Evolutionary conservation across 164 flowering plant species (phyloP).

Genomic region (Pachysandra terminalis): DNA sequence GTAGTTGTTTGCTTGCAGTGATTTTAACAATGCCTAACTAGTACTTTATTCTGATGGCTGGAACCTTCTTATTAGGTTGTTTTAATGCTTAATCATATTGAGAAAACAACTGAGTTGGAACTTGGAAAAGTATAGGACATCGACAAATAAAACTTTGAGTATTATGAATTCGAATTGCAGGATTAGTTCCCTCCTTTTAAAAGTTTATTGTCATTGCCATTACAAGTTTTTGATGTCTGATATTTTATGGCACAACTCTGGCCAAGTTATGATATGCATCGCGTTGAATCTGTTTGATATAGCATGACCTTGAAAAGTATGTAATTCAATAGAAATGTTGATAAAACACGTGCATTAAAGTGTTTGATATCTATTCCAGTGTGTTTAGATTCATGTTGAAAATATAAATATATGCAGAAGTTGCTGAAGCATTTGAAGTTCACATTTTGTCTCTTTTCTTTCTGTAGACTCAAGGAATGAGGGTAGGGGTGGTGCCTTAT

Average conservation of each 20-base stretch:
- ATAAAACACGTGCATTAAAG: not conserved
- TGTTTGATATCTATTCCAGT: not conserved
- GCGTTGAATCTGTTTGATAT: too few relatives aligned
- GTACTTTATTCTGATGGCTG: not conserved
- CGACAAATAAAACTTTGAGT: too few relatives aligned
- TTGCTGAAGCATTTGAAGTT: conserved; percentile 2
- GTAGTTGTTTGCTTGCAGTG: too few relatives aligned
- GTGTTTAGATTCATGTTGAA: not conserved
- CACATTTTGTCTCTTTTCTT: conserved; percentile 12
- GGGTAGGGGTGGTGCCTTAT: conserved; percentile 68
- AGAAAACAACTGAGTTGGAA: not conserved
- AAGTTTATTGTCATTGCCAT: too few relatives aligned
- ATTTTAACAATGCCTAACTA: too few relatives aligned
- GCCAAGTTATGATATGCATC: too few relatives aligned
- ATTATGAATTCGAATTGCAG: too few relatives aligned
- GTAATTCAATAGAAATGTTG: not conserved
- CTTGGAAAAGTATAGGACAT: too few relatives aligned
- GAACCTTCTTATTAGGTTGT: not conserved
- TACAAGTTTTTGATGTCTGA: too few relatives aligned
- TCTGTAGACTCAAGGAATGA: conserved; percentile 89
- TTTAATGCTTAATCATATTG: not conserved
- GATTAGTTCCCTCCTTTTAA: not conserved
- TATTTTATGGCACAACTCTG: too few relatives aligned
- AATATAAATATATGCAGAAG: too few relatives aligned
- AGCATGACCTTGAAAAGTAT: not conserved